These are phyloP conservation scores for Ajuga reptans DNA, from an alignment of 305 asterid species.

Conservation along the genomic window DNA sequence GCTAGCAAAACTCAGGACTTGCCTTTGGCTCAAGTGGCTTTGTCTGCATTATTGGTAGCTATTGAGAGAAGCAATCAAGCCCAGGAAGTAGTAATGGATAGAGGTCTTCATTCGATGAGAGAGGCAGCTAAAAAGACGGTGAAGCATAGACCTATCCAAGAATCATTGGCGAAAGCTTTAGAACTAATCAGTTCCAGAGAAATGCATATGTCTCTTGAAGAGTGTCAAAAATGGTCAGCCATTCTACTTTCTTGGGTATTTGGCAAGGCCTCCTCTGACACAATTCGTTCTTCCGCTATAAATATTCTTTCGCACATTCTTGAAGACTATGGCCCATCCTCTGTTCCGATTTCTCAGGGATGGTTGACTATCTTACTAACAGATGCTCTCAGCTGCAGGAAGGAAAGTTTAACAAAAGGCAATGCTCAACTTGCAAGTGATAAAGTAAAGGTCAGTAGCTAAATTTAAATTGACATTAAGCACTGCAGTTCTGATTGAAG, in stretches of 20 bases:
- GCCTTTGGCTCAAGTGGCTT: conserved; percentile 68
- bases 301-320: conserved; percentile 76
- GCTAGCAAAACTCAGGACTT: conserved; percentile 83
- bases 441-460: conserved; percentile 69
- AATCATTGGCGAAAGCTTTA: conserved; percentile 80
- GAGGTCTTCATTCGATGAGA: conserved; percentile 84
- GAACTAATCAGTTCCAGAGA: conserved; percentile 63
- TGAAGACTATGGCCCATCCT: conserved; percentile 93
- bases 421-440: conserved; percentile 51
- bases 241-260: conserved; percentile 84
- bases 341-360: conserved; percentile 88
- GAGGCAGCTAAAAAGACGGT: conserved; percentile 64
- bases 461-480: neutral
- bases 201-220: conserved; percentile 83
- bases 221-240: conserved; percentile 90
- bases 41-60: conserved; percentile 77
- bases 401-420: conserved; percentile 47
- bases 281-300: conserved; percentile 68
- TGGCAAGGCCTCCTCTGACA: conserved; percentile 56
- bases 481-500: conserved; percentile 12
- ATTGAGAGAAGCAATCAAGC: conserved; percentile 75
- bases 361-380: conserved; percentile 76
- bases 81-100: conserved; percentile 65
- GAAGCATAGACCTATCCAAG: conserved; percentile 69
- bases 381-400: conserved; percentile 58